Evolutionary conservation across 2,329 filamentous ascomycete genomes (phyloP).

Genomic region (Talaromyces funiculosus): DNA sequence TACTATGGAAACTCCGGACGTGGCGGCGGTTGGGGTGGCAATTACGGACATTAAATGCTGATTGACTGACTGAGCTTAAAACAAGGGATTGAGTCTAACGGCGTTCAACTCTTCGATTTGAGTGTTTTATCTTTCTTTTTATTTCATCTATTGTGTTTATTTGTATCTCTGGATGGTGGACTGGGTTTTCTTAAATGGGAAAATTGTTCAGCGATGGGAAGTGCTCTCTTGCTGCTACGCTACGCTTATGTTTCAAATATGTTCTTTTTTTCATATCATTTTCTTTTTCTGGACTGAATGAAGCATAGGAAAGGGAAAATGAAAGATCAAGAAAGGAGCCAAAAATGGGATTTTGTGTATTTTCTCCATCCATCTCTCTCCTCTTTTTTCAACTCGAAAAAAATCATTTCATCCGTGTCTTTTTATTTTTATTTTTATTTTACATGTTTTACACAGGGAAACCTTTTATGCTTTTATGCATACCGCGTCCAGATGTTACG

Average conservation of each 20-base stretch:
- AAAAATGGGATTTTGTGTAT: conserved; percentile 6
- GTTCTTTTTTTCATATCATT: background rate
- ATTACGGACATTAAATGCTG: conserved; percentile 40
- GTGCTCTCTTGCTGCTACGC: conserved; percentile 15
- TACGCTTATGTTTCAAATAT: conserved; percentile 11
- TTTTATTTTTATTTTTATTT: conserved; percentile 5
- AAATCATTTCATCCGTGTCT: background rate
- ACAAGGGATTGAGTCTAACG: conserved; percentile 17
- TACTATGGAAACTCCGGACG: conserved; percentile 41
- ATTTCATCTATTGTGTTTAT: conserved; percentile 9
- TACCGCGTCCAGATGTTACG: background rate
- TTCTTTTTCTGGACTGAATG: background rate
- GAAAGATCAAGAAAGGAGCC: conserved; percentile 3
- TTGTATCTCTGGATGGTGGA: conserved; percentile 10
- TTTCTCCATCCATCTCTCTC: background rate
- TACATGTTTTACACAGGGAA: background rate
- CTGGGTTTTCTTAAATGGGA: conserved; percentile 8
- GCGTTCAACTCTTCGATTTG: conserved; percentile 17
- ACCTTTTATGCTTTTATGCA: background rate
- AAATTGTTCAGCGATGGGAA: conserved; percentile 15
- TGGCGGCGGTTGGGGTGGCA: conserved; percentile 44
- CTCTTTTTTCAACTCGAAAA: background rate
- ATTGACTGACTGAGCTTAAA: background rate
- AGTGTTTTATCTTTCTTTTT: conserved; percentile 15
- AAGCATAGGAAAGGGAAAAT: conserved; percentile 1